Evolutionary conservation across 768 basidiomycete species (phyloP), one percentile per base, ranked within the genome.

Genomic region (Nidula microcarpa): DNA sequence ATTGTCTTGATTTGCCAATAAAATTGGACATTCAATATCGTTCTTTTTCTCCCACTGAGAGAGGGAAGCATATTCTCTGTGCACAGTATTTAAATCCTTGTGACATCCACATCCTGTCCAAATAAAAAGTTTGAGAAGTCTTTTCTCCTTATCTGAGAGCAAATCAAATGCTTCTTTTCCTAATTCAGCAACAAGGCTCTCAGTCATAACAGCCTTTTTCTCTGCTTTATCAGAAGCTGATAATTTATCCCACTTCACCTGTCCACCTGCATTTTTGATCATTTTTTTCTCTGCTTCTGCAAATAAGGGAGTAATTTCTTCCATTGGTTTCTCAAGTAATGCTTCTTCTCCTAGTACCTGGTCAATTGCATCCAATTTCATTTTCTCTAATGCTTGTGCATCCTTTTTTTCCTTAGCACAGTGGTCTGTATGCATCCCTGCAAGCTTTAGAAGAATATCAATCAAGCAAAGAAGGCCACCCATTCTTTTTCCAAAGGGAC

Each of bases 71-170:
- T 64, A 62, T 1, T 68, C 67, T 5, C 63, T 64, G 32, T 57
- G 55, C 8, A 70, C 57, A 13, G 62, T 56, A 47, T 72, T 73
- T 6, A 67, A 53, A 39, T 72, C 67, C 53, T 70, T 70, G 54
- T 71, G 69, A 56, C 65, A 65, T 18, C 63, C 65, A 57, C 68
- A 71, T 3, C 64, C 65, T 33, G 57, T 62, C 63, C 67, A 66
- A 18, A 71, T 56, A 55, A 71, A 70, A 17, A 71, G 50, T 7
- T 48, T 39, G 4, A 60, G 48, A 17, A 55, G 23, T 4, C 39
- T 49, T 50, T 62, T 52, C 46, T 66, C 62, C 41, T 53, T 39
- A 33, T 44, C 55, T 16, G 56, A 48, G 6, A 64, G 53, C 33
- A 47, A 33, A 14, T 52, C 54, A 53, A 53, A 53, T 18, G 33